Evolutionary conservation across 164 flowering plant genomes (phyloP), one percentile per base, ranked within the genome.

Genomic region (Akebia trifoliata): DNA sequence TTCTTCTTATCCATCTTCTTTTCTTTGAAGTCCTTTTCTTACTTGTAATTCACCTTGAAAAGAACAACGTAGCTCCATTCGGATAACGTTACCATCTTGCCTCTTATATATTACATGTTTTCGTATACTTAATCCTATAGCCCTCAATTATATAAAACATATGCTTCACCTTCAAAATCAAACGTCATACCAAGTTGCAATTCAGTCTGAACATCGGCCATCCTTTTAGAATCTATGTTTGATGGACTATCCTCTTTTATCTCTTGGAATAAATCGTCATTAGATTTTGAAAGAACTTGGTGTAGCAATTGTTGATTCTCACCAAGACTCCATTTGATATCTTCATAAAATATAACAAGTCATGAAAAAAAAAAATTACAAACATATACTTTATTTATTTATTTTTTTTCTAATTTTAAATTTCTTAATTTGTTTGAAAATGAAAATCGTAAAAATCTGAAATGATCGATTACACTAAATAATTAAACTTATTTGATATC

Each of bases 51-150:
- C 15, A 46, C 62, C 54, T 59, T 59, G 45, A 25, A 22, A 32
- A 35, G 40, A 36, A 59, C 62, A 59, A 25, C 50, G 28, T 14
- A 59, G 48, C 15, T 15, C 32, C 52, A 42, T 59, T 21, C 32
- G 7, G 4, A 10, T 37, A n/a, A 59, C 15, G 2, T n/a, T 6
- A 43, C 42, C 8, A 14, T 48, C 15, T 36, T 47, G 6, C 31
- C 50, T 10, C 6, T 32, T 38, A 12, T 18, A 21, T 7, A 21
- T 15, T 14, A 32, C 6, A 15, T 30, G 25, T 20, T 44, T 44
- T 14, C 62, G 54, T 15, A 59, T 40, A 59, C 62, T 59, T 30
- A 59, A 59, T 14, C 62, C 62, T 1, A 15, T 24, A 21, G 28
- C 22, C 11, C 53, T 24, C 12, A 34, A 35, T 59, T 59, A 45